Evolutionary conservation across 352 stramenopile species (phyloP).

Genomic region (Phytophthora brassicae): DNA sequence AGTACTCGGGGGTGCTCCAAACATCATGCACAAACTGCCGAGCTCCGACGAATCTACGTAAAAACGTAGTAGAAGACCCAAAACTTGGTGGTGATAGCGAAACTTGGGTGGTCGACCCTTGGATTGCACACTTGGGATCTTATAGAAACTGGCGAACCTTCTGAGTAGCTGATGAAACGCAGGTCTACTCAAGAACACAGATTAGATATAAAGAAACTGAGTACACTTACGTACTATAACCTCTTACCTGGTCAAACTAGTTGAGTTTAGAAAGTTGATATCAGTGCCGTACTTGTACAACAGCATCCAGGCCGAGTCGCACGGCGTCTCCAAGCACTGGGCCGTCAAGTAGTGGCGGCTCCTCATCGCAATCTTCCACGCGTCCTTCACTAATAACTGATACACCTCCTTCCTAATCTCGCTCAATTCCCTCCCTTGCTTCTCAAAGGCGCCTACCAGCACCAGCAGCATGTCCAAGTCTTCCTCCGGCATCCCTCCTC

Average conservation of each 20-base stretch:
- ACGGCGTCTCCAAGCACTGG: too few relatives aligned
- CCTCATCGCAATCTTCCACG: conserved; percentile 2
- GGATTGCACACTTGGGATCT: neutral
- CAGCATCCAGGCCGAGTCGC: conserved; percentile 1
- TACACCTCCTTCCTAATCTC: neutral
- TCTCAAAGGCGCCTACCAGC: neutral
- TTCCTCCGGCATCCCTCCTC: too few relatives aligned
- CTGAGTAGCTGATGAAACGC: neutral
- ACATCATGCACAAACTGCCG: conserved; percentile 1
- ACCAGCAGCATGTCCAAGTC: neutral
- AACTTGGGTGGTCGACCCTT: neutral
- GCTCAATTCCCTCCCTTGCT: neutral
- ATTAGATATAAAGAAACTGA: neutral
- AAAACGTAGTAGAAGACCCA: too few relatives aligned
- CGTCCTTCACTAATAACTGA: neutral
- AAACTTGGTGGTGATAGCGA: conserved; percentile 2
- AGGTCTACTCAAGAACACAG: neutral
- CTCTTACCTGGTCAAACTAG: conserved; percentile 1
- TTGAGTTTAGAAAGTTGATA: conserved; percentile 5
- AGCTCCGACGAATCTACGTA: conserved; percentile 1
- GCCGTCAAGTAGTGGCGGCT: neutral
- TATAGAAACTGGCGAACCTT: neutral
- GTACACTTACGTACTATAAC: neutral
- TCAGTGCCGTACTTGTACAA: conserved; percentile 3
- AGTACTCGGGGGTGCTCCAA: neutral